A percentile compares a stretch with the other conserved stretches of the same genome.
Conservation (phyloP, 257 asterid species). For the Forsythia suspensa region DNA sequence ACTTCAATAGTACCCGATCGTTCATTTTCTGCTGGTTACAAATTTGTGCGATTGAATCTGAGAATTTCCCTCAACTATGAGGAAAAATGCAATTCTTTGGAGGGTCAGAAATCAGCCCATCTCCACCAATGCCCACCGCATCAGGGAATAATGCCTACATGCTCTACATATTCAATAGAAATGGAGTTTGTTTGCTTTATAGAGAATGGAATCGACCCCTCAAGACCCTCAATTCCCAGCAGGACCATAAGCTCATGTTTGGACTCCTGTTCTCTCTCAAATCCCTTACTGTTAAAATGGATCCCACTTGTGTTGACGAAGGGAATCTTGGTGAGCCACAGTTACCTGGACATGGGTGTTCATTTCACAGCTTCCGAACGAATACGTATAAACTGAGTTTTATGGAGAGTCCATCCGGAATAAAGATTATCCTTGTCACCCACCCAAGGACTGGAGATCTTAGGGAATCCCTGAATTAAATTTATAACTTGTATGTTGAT, state of each 20-base stretch:
- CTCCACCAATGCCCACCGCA: conserved; percentile 76
- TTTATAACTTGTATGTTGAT: conserved; percentile 90
- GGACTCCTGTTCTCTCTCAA: conserved; percentile 97
- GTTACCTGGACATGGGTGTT: conserved; percentile 95
- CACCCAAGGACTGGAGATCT: conserved; percentile 91
- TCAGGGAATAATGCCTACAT: conserved; percentile 88
- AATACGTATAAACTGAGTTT: conserved; percentile 87
- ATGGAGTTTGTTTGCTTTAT: conserved; percentile 81
- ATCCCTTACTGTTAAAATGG: conserved; percentile 93
- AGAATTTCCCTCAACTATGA: neutral
- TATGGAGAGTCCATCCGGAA: conserved; percentile 97
- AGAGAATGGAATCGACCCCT: conserved; percentile 98
- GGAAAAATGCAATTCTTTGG: conserved; percentile 81
- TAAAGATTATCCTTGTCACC: conserved; percentile 89
- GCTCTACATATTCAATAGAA: conserved; percentile 90
- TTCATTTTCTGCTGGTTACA: neutral
- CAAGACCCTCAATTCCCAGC: conserved; percentile 81
- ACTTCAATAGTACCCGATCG: neutral
- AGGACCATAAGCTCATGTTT: conserved; percentile 96
- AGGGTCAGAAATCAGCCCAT: conserved; percentile 87
- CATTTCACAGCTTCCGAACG: conserved; percentile 89
- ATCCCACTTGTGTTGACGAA: conserved; percentile 87
- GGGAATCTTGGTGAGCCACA: conserved; percentile 96
- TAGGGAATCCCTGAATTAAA: conserved; percentile 85
- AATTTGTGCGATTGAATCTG: neutral